Conservation (phyloP, 169 alveolate genomes). For the Cryptosporidium viatorum region DNA sequence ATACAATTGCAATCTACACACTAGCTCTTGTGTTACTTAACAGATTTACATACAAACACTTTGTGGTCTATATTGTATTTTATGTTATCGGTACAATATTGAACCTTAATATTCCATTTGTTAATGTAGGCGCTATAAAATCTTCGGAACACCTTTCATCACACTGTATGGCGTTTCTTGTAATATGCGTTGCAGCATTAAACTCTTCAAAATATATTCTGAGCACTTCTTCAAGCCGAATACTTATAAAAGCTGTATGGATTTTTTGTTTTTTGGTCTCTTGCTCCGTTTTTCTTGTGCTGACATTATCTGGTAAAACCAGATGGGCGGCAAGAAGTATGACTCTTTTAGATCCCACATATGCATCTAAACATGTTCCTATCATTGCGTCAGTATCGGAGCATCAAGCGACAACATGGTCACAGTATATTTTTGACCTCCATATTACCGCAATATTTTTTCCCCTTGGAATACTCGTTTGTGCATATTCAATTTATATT, state of each 20-base stretch:
- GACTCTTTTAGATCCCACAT: slow-evolving; percentile 97
- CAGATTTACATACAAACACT: slow-evolving; percentile 87
- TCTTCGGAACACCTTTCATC: slow-evolving; percentile 96
- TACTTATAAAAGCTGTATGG: slow-evolving; percentile 20
- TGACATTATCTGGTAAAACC: slow-evolving; percentile 85
- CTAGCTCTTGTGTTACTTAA: slow-evolving; percentile 91
- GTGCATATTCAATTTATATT: slow-evolving; percentile 79
- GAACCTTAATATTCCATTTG: slow-evolving; percentile 96
- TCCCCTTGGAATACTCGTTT: slow-evolving; percentile 80
- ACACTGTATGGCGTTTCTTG: slow-evolving; percentile 91
- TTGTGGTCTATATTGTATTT: slow-evolving; percentile 91
- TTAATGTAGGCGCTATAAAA: slow-evolving; percentile 89
- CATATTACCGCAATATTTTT: slow-evolving; percentile 87
- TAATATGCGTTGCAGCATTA: slow-evolving; percentile 77
- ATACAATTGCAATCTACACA: slow-evolving; percentile 94
- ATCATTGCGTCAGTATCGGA: slow-evolving; percentile 98
- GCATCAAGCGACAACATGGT: slow-evolving; percentile 99
- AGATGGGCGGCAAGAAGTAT: slow-evolving; percentile 94
- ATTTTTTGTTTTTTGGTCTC: slow-evolving; percentile 15
- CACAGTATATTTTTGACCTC: slow-evolving; percentile 88
- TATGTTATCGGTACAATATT: slow-evolving; percentile 92
- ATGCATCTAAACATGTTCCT: slow-evolving; percentile 95
- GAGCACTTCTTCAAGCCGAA: slow-evolving; percentile 41
- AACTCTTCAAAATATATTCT: slow-evolving; percentile 40
- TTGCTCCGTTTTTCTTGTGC: slow-evolving; percentile 10